These are phyloP conservation scores for Pseudophaeomoniella oleicola DNA, from an alignment of 2,329 filamentous ascomycete genomes.

Conservation along the genomic window DNA sequence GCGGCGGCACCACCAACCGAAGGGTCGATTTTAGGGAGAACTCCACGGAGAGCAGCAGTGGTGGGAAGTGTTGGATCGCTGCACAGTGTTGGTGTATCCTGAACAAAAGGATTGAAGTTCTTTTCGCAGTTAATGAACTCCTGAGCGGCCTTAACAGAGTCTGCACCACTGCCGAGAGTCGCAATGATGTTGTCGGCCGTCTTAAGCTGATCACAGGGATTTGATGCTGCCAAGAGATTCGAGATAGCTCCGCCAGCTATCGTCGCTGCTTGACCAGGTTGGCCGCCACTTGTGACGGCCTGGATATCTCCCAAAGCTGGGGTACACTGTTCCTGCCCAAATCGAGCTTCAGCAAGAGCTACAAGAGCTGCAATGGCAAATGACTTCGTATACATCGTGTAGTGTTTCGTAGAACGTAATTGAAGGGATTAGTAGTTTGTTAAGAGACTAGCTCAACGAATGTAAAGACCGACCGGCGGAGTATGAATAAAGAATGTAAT, in stretches of 20 bases:
- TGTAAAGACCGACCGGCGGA: constrained; percentile 11
- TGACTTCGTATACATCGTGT: constrained; percentile 5
- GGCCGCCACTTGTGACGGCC: constrained; percentile 22
- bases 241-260: constrained; percentile 48
- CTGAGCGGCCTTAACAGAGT: constrained; percentile 46
- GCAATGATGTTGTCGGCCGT: constrained; percentile 51
- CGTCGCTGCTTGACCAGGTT: constrained; percentile 46
- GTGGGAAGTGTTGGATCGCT: constrained; percentile 47
- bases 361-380: constrained; percentile 5
- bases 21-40: constrained; percentile 54
- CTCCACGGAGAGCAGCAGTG: constrained; percentile 46
- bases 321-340: constrained; percentile 8
- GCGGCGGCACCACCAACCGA: constrained; percentile 40
- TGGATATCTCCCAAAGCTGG: constrained; percentile 9
- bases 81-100: constrained; percentile 48
- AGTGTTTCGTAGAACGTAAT: constrained; percentile 7
- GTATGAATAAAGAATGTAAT: constrained; percentile 1
- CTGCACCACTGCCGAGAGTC: constrained; percentile 43
- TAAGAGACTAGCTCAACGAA: constrained; percentile 11
- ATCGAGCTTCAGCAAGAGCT: constrained; percentile 8
- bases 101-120: constrained; percentile 57
- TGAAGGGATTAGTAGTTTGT: constrained; percentile 2
- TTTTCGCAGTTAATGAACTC: constrained; percentile 53
- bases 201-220: constrained; percentile 51
- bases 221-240: constrained; percentile 48